Conservation (phyloP, 805 yeast species). For the Candida suzukii region DNA sequence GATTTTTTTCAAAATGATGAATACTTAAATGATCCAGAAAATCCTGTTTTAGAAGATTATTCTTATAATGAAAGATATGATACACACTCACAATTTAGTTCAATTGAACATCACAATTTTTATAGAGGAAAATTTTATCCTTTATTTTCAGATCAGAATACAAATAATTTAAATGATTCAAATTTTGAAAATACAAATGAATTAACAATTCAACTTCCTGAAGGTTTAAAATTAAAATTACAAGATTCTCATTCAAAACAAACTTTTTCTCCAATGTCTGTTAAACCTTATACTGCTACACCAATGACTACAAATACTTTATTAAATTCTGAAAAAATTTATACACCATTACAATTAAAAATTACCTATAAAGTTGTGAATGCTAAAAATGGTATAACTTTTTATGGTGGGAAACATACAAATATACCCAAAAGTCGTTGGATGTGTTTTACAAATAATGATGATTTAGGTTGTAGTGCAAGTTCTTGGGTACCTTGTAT, state of each 20-base stretch:
- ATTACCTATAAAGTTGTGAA: slow-evolving; percentile 60
- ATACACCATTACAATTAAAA: slow-evolving; percentile 65
- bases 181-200: slow-evolving; percentile 52
- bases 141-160: slow-evolving; percentile 40
- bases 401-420: slow-evolving; percentile 54
- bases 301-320: slow-evolving; percentile 26
- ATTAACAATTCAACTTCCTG: slow-evolving; percentile 56
- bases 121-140: slow-evolving; percentile 46
- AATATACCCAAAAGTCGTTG: slow-evolving; percentile 43
- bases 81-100: slow-evolving; percentile 31
- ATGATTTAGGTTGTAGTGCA: slow-evolving; percentile 72
- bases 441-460: slow-evolving; percentile 83
- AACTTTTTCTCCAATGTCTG: slow-evolving; percentile 26
- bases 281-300: slow-evolving; percentile 27
- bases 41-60: slow-evolving; percentile 23
- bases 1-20: slow-evolving; percentile 40
- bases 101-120: slow-evolving; percentile 52
- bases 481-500: slow-evolving; percentile 98
- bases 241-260: slow-evolving; percentile 40
- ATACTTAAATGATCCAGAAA: slow-evolving; percentile 22
- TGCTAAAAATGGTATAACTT: slow-evolving; percentile 68
- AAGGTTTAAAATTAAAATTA: slow-evolving; percentile 51
- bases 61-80: slow-evolving; percentile 29
- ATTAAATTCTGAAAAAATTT: slow-evolving; percentile 39
- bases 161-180: too few species aligned